Conservation (phyloP, 805 yeast species). For the Ogataea methylovora region DNA sequence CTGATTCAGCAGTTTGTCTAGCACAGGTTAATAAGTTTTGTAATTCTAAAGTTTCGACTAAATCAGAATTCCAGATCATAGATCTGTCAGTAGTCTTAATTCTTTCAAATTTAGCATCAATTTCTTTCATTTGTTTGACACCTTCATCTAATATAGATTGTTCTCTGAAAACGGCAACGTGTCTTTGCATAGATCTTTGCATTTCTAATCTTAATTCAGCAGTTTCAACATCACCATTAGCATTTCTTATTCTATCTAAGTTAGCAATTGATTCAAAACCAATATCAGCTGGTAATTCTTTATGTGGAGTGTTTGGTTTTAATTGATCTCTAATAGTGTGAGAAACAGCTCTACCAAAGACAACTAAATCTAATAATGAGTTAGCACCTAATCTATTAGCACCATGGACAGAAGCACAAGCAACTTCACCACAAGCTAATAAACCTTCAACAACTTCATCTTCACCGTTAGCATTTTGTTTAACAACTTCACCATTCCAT, state of each 20-base stretch:
- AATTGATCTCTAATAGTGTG: slow-evolving; percentile 81
- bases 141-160: slow-evolving; percentile 90
- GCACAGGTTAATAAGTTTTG: slow-evolving; percentile 97
- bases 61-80: slow-evolving; percentile 97
- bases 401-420: slow-evolving; percentile 98
- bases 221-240: slow-evolving; percentile 74
- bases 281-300: slow-evolving; percentile 73
- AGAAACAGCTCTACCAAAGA: slow-evolving; percentile 97
- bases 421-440: slow-evolving; percentile 97
- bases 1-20: slow-evolving; percentile 88
- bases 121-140: slow-evolving; percentile 66
- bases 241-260: slow-evolving; percentile 81
- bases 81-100: slow-evolving; percentile 91
- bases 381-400: slow-evolving; percentile 99
- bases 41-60: slow-evolving; percentile 91
- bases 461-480: slow-evolving; percentile 76
- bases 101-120: slow-evolving; percentile 67
- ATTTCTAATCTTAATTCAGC: slow-evolving; percentile 84
- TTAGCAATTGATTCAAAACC: slow-evolving; percentile 88
- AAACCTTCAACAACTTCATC: slow-evolving; percentile 90
- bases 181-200: slow-evolving; percentile 96
- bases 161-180: slow-evolving; percentile 93
- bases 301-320: slow-evolving; percentile 84
- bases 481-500: slow-evolving; percentile 92
- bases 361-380: slow-evolving; percentile 92